phyloP scores from a whole-genome alignment of 176 grass and related monocot genomes.

The Avena eriantha region DNA sequence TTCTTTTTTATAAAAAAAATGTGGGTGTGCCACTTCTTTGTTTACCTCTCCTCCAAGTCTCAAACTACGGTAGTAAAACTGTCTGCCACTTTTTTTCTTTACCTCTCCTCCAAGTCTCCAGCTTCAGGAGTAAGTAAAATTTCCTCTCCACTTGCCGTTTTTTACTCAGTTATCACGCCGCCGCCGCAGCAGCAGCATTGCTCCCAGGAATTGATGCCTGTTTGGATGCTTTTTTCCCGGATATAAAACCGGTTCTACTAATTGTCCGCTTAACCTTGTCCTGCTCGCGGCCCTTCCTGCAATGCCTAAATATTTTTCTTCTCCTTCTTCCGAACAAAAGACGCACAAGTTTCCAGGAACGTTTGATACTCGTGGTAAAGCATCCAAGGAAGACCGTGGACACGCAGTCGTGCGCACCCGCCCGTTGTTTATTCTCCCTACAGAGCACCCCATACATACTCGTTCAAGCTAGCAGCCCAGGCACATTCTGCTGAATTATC shows the following conservation, averaged over 20 bases:
- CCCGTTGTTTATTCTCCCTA: background rate
- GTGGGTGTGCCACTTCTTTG: background rate
- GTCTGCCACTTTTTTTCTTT: background rate
- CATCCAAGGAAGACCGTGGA: background rate
- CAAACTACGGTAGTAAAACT: background rate
- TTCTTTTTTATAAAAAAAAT: too few relatives aligned
- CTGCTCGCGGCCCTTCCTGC: conserved; percentile 4
- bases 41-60: background rate
- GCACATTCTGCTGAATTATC: too few relatives aligned
- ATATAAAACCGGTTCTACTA: background rate
- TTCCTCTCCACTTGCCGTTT: conserved; percentile 1
- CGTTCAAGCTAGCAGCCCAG: too few relatives aligned
- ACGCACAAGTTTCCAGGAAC: conserved; percentile 9
- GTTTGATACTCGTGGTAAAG: background rate
- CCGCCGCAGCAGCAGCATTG: conserved; percentile 31
- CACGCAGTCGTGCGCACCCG: background rate
- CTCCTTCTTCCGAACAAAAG: background rate
- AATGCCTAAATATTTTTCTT: background rate
- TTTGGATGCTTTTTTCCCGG: background rate
- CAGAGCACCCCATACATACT: too few relatives aligned
- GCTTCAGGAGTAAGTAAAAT: background rate
- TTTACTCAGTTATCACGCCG: too few relatives aligned
- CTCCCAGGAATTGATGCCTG: conserved; percentile 46
- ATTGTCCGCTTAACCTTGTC: background rate
- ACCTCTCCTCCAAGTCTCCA: background rate